Conservation (phyloP, 2,329 filamentous ascomycete genomes). For the Paradendryphiella salina region DNA sequence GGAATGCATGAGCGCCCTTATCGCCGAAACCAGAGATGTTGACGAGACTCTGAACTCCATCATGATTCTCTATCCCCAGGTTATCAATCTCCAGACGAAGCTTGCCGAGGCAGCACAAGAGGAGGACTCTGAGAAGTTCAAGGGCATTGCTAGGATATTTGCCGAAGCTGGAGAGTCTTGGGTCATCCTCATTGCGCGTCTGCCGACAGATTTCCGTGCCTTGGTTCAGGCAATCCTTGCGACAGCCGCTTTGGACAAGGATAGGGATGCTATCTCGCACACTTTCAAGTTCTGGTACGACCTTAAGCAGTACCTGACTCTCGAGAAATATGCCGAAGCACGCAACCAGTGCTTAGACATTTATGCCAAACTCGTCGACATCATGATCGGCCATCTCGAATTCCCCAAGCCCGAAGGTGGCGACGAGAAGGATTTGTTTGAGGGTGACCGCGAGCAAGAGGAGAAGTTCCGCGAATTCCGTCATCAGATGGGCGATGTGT, state of each 20-base stretch:
- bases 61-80: conserved; percentile 76
- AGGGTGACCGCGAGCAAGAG: conserved; percentile 92
- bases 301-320: conserved; percentile 89
- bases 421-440: conserved; percentile 82
- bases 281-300: conserved; percentile 99
- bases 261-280: conserved; percentile 86
- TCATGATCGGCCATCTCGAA: conserved; percentile 87
- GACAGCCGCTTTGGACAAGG: conserved; percentile 82
- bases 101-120: conserved; percentile 74
- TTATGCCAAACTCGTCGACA: conserved; percentile 86
- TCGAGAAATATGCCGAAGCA: conserved; percentile 86
- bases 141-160: conserved; percentile 86
- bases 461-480: conserved; percentile 97
- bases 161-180: conserved; percentile 92
- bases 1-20: conserved; percentile 89
- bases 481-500: conserved; percentile 94
- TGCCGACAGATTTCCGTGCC: conserved; percentile 77
- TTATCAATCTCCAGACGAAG: conserved; percentile 75
- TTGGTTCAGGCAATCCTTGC: conserved; percentile 92
- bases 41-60: conserved; percentile 86
- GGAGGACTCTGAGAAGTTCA: conserved; percentile 84
- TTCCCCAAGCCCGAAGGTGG: conserved; percentile 77
- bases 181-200: conserved; percentile 86
- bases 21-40: conserved; percentile 89
- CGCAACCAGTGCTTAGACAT: conserved; percentile 76